Conservation (phyloP, 2,329 filamentous ascomycete species). For the Helminthosporium solani region DNA sequence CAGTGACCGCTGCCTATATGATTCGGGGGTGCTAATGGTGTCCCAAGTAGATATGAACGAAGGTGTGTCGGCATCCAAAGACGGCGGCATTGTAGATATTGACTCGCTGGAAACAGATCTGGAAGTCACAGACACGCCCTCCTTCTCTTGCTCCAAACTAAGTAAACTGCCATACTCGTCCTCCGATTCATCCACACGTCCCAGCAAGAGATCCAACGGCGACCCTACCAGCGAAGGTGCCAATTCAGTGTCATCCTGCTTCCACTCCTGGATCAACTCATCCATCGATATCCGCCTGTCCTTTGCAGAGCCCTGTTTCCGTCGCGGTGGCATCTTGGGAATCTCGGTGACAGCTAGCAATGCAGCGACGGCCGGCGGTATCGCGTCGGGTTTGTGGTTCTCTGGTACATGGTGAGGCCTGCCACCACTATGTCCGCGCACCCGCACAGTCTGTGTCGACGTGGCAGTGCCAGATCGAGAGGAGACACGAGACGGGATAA, state of each 20-base stretch:
- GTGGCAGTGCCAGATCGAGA: conserved; percentile 23
- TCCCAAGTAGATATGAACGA: conserved; percentile 48
- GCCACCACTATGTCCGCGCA: conserved; percentile 32
- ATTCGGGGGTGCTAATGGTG: conserved; percentile 37
- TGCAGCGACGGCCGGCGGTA: conserved; percentile 58
- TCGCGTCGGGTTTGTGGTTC: conserved; percentile 46
- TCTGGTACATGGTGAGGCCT: conserved; percentile 26
- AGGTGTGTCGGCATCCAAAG: conserved; percentile 48
- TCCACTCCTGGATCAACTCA: conserved; percentile 57
- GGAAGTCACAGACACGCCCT: conserved; percentile 44
- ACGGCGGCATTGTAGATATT: conserved; percentile 51
- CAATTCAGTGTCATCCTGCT: conserved; percentile 47
- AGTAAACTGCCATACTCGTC: conserved; percentile 43
- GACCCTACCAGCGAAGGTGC: conserved; percentile 46
- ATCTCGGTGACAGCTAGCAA: conserved; percentile 62
- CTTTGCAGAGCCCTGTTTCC: conserved; percentile 44
- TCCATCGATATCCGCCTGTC: conserved; percentile 55
- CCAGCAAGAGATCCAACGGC: conserved; percentile 57
- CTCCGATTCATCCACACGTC: conserved; percentile 52
- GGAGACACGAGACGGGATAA: conserved; percentile 41
- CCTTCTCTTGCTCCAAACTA: conserved; percentile 49
- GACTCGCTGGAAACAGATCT: conserved; percentile 61
- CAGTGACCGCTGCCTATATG: conserved; percentile 26
- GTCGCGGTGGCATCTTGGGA: conserved; percentile 50
- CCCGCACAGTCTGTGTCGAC: conserved; percentile 34